Percentiles rank a stretch among this genome's conserved stretches.
Conservation (phyloP, 495 filamentous ascomycete species). For the Pyronema omphalodes region DNA sequence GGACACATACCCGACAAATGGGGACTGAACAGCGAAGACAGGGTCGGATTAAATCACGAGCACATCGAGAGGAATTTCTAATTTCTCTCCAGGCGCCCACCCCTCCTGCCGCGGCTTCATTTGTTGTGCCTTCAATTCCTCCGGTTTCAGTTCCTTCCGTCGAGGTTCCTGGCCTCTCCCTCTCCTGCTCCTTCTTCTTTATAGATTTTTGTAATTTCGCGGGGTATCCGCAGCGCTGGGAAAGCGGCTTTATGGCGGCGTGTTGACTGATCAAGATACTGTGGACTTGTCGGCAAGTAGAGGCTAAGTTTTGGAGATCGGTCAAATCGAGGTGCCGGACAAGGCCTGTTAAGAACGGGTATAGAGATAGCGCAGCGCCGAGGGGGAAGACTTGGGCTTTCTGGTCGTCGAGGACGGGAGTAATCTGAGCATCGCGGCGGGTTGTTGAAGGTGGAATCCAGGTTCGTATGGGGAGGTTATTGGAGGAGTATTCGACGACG, state of each 20-base stretch:
- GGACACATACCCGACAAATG: constrained; percentile 11
- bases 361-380: constrained; percentile 9
- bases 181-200: not conserved
- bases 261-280: constrained; percentile 9
- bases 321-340: constrained; percentile 14
- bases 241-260: constrained; percentile 5
- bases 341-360: constrained; percentile 14
- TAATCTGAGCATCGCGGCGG: not conserved
- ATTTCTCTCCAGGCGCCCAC: no score
- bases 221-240: constrained; percentile 9
- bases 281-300: constrained; percentile 12
- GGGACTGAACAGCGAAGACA: constrained; percentile 8
- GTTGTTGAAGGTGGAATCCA: not conserved
- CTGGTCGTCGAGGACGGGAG: no score
- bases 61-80: constrained; percentile 3
- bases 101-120: not conserved
- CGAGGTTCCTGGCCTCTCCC: not conserved
- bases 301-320: constrained; percentile 16
- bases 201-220: not conserved
- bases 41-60: constrained; percentile 9
- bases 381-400: not conserved
- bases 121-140: not conserved
- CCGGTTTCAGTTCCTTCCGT: not conserved
- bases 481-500: not conserved
- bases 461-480: not conserved